Conservation (phyloP, 2,329 filamentous ascomycete species). For the Bipolaris cookei region DNA sequence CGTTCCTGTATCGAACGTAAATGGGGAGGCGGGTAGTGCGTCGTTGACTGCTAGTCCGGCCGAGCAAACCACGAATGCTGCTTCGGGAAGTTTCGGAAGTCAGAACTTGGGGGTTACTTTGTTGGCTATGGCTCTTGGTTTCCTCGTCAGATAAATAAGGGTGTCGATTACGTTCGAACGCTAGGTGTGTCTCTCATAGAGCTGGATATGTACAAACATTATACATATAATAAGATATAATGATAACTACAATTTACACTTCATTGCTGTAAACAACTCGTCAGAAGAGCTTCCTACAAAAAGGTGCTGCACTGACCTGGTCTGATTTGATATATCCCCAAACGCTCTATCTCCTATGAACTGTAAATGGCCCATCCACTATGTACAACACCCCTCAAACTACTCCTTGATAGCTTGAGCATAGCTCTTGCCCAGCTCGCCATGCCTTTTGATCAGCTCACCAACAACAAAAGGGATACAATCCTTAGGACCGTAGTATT, state of each 20-base stretch:
- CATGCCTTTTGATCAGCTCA: slow-evolving; percentile 43
- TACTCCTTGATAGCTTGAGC: slow-evolving; percentile 30
- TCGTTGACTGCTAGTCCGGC: slow-evolving; percentile 11
- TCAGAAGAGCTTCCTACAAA: not conserved
- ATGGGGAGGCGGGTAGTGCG: slow-evolving; percentile 1
- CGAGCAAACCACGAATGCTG: slow-evolving; percentile 26
- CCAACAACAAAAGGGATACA: slow-evolving; percentile 48
- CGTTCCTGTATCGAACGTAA: slow-evolving; percentile 5
- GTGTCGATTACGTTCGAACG: not conserved
- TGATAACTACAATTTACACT: not conserved
- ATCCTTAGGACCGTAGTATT: slow-evolving; percentile 42
- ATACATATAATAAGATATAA: not conserved
- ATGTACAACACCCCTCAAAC: not conserved
- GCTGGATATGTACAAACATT: not conserved
- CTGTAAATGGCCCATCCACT: not conserved
- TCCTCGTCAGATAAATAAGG: slow-evolving; percentile 9
- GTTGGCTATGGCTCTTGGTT: slow-evolving; percentile 5
- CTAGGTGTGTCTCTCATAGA: not conserved
- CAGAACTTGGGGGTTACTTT: not conserved
- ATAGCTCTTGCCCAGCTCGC: slow-evolving; percentile 25
- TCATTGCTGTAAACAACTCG: not conserved
- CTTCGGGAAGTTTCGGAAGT: not conserved
- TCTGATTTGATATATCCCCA: not conserved
- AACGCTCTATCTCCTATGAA: not conserved
- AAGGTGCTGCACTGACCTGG: not conserved